Evolutionary conservation across 1,139 yeast genomes (phyloP).

Genomic region (Pichia sp.): DNA sequence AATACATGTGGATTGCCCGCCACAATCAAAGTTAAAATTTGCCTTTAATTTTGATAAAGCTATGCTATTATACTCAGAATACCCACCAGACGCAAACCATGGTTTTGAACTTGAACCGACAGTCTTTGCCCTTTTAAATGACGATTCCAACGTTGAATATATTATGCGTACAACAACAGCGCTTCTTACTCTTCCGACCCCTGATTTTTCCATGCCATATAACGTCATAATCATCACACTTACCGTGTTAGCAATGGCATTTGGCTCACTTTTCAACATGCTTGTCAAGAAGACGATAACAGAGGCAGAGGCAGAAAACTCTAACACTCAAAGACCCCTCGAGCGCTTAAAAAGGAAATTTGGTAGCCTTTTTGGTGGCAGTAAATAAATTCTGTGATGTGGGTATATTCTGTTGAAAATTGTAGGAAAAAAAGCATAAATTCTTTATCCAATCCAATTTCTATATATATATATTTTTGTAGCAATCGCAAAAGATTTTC

Average conservation of each 20-base stretch:
- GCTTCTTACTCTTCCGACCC: constrained; percentile 83
- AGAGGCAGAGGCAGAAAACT: constrained; percentile 59
- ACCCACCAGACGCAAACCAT: constrained; percentile 98
- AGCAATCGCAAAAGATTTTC: no score
- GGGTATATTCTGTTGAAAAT: no score
- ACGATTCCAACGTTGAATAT: constrained; percentile 32
- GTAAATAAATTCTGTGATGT: no score
- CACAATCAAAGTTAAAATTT: constrained; percentile 51
- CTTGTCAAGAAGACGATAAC: constrained; percentile 69
- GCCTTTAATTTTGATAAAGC: constrained; percentile 84
- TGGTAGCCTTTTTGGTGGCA: no score
- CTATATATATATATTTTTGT: no score
- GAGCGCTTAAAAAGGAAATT: constrained; percentile 3
- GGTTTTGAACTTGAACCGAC: constrained; percentile 95
- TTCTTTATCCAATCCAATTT: no score
- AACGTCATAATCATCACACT: constrained; percentile 93
- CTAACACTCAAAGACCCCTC: constrained; percentile 9
- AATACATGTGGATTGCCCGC: constrained; percentile 54
- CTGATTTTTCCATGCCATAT: constrained; percentile 98
- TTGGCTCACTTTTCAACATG: constrained; percentile 80
- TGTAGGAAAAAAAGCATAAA: no score
- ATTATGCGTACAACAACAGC: constrained; percentile 77
- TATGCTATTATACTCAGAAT: constrained; percentile 75
- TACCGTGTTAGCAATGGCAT: constrained; percentile 85
- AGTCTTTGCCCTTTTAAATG: constrained; percentile 44